A percentile compares a stretch with the other conserved stretches of the same genome.
Evolutionary conservation across 2,329 filamentous ascomycete species (phyloP).

Genomic region (Camillea tinctor): DNA sequence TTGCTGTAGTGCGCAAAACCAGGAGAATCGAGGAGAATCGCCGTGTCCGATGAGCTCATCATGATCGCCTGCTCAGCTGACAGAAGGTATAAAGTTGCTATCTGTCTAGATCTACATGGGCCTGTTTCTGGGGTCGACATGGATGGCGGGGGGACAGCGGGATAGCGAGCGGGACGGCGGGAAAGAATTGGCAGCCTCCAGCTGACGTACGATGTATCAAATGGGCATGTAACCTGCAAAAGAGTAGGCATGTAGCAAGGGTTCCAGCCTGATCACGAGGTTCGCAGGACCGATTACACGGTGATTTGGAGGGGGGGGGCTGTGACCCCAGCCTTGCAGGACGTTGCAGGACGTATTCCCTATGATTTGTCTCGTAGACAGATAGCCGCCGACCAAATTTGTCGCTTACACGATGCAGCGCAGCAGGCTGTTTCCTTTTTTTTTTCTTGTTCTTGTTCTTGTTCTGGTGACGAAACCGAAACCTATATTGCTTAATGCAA

Average conservation of each 20-base stretch:
- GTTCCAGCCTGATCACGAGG: background rate
- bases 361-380: background rate
- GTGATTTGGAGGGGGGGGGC: background rate
- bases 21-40: too few relatives aligned
- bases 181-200: background rate
- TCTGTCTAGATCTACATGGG: background rate
- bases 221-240: background rate
- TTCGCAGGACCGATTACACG: background rate
- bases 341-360: too few relatives aligned
- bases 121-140: background rate
- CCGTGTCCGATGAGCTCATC: background rate
- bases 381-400: background rate
- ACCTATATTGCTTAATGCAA: background rate
- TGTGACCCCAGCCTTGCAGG: background rate
- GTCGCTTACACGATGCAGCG: background rate
- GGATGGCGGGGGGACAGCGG: background rate
- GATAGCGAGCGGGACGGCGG: background rate
- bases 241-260: background rate
- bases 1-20: background rate
- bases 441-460: too few relatives aligned
- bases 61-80: background rate
- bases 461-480: background rate
- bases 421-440: too few relatives aligned
- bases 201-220: background rate
- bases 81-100: background rate